A percentile compares a stretch with the other conserved stretches of the same genome.
phyloP scores from a whole-genome alignment of 495 filamentous ascomycete genomes.

The Xylaria grammica region DNA sequence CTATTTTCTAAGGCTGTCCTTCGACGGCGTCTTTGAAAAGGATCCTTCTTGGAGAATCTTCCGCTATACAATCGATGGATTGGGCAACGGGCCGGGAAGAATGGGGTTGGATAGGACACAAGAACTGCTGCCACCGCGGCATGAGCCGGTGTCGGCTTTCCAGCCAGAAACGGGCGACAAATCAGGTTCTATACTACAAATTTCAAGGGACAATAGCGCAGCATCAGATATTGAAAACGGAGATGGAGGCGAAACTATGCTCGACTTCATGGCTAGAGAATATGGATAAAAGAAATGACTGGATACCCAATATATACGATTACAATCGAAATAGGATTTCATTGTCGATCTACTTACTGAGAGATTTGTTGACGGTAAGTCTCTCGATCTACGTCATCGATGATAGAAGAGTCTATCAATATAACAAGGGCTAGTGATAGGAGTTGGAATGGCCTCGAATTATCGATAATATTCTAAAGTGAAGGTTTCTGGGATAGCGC shows the following conservation, averaged over 20 bases:
- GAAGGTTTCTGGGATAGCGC: too few relatives aligned
- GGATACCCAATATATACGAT: neutral
- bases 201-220: neutral
- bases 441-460: too few relatives aligned
- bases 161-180: neutral
- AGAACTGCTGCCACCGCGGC: neutral
- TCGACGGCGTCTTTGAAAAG: neutral
- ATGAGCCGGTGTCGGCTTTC: neutral
- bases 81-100: neutral
- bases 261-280: neutral
- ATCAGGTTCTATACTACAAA: neutral
- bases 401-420: too few relatives aligned
- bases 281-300: too few relatives aligned
- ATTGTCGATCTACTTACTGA: too few relatives aligned
- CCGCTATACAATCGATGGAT: constrained; percentile 1
- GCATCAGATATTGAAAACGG: neutral
- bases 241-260: neutral
- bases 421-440: too few relatives aligned
- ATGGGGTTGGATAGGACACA: neutral
- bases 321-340: too few relatives aligned
- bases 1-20: constrained; percentile 17
- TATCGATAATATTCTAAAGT: too few relatives aligned
- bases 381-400: too few relatives aligned
- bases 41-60: constrained; percentile 16
- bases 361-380: too few relatives aligned